A percentile compares a stretch with the other conserved stretches of the same genome.
Evolutionary conservation across 257 asterid genomes (phyloP).

Genomic region (Solanum raphanifolium): DNA sequence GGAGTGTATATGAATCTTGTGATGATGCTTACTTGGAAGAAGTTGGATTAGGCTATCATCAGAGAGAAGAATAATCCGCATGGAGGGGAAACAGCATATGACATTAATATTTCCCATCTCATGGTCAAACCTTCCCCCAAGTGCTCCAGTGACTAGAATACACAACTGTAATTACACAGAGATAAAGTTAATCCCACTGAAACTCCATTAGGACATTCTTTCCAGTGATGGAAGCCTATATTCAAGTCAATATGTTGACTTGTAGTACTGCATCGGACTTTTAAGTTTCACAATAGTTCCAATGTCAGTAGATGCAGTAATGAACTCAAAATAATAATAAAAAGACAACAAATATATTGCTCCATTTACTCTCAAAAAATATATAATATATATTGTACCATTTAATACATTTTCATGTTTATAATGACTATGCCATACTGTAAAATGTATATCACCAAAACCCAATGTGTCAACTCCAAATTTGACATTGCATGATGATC

Average conservation of each 20-base stretch:
- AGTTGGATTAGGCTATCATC: slow-evolving; percentile 88
- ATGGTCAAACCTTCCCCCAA: slow-evolving; percentile 97
- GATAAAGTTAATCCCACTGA: background rate
- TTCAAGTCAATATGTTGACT: background rate
- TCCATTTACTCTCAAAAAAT: background rate
- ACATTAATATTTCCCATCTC: slow-evolving; percentile 87
- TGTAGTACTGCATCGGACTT: background rate
- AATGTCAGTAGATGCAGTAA: background rate
- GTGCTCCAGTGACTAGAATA: slow-evolving; percentile 87
- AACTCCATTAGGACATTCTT: background rate
- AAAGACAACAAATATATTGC: background rate
- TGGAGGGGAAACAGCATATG: slow-evolving; percentile 49
- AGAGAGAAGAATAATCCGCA: slow-evolving; percentile 57
- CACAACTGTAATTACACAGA: slow-evolving; percentile 39
- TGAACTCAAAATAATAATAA: background rate
- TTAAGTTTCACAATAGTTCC: background rate
- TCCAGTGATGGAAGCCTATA: background rate
- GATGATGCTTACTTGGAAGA: slow-evolving; percentile 62
- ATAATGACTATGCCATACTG: background rate
- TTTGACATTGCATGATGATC: background rate
- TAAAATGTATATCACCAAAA: background rate
- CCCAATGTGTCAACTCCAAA: background rate
- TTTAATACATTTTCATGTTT: background rate
- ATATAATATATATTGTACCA: background rate
- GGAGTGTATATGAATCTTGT: slow-evolving; percentile 51